Conservation (phyloP, 2,329 filamentous ascomycete species). For the Aspergillus quadricinctus region DNA sequence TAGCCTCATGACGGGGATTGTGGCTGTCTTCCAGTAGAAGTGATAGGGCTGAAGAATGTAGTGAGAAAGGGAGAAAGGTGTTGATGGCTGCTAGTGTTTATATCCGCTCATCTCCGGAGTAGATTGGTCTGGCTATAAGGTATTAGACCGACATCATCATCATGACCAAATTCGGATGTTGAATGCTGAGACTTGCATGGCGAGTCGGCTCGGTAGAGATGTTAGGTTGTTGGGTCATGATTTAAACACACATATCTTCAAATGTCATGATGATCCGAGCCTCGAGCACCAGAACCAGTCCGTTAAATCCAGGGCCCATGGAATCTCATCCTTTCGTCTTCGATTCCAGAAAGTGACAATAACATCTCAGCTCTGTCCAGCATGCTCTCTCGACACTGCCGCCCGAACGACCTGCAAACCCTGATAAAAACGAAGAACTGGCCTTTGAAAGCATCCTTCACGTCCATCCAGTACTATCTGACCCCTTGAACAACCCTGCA, state of each 20-base stretch:
- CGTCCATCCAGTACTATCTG: not conserved
- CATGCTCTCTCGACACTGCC: not conserved
- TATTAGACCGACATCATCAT: not conserved
- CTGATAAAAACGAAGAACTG: too few species aligned
- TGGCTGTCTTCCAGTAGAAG: not conserved
- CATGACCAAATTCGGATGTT: not conserved
- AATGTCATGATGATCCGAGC: not conserved
- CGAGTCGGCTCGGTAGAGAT: not conserved
- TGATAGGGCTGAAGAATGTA: not conserved
- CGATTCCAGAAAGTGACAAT: not conserved
- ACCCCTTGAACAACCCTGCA: too few species aligned
- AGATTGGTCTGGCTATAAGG: not conserved
- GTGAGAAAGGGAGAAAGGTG: not conserved
- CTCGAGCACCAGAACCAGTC: not conserved
- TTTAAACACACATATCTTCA: too few species aligned
- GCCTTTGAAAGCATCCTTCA: not conserved
- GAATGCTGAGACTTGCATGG: not conserved
- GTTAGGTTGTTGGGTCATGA: not conserved
- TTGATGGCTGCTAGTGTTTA: not conserved
- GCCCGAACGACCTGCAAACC: not conserved
- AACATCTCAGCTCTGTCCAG: not conserved
- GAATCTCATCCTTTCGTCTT: not conserved
- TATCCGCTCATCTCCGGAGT: not conserved
- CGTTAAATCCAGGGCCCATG: not conserved
- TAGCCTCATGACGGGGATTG: not conserved